These are phyloP conservation scores for Brassica juncea DNA, from an alignment of 345 rosid genomes.

Conservation along the genomic window DNA sequence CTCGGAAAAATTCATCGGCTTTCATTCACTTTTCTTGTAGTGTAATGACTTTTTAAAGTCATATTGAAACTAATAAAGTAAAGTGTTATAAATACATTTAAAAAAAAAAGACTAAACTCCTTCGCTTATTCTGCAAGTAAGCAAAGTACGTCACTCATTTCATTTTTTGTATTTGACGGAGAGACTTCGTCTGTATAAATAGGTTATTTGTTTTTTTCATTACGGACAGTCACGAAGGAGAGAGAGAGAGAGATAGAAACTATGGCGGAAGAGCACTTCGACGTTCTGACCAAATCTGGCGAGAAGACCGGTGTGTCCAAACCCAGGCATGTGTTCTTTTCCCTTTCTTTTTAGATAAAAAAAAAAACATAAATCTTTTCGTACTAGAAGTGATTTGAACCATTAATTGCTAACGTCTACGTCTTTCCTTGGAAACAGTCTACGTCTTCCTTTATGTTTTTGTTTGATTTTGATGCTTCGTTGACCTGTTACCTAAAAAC, in stretches of 20 bases:
- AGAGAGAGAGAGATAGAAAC: slow-evolving; percentile 2
- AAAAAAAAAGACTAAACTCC: not conserved
- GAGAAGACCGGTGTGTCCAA: slow-evolving; percentile 68
- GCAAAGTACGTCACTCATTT: not conserved
- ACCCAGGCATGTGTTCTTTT: slow-evolving; percentile 57
- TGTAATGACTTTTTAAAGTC: not conserved
- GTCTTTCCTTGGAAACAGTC: not conserved
- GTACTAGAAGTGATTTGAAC: not conserved
- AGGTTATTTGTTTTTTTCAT: not conserved
- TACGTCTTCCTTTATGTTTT: not conserved
- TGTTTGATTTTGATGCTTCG: slow-evolving; percentile 22
- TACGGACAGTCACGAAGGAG: not conserved
- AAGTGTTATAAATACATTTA: not conserved
- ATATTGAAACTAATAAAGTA: not conserved
- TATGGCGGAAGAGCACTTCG: slow-evolving; percentile 60
- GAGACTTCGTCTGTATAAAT: not conserved
- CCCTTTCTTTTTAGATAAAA: slow-evolving; percentile 7
- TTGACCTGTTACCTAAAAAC: slow-evolving; percentile 19
- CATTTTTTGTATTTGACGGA: not conserved
- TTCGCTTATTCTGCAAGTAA: not conserved
- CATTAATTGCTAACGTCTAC: too few species aligned
- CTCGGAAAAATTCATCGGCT: not conserved
- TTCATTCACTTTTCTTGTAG: not conserved
- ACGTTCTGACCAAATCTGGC: slow-evolving; percentile 68
- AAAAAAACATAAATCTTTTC: not conserved